A percentile compares a stretch with the other conserved stretches of the same genome.
These are phyloP conservation scores for Rhizophlyctis rosea DNA, from an alignment of 192 early-diverging fungal species.

Conservation along the genomic window DNA sequence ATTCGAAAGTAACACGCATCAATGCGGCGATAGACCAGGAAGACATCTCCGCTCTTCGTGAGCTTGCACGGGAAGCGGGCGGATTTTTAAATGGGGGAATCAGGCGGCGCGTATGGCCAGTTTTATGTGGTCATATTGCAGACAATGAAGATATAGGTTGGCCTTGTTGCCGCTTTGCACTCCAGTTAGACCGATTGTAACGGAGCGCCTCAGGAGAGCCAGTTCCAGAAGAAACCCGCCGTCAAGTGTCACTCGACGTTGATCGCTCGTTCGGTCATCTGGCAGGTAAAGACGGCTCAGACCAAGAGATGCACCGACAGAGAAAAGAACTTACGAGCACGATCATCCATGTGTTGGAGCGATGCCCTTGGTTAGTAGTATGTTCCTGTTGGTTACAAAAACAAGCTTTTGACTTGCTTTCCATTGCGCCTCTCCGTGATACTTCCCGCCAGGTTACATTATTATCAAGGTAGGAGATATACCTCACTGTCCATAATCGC, in stretches of 20 bases:
- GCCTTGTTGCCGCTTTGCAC: background rate
- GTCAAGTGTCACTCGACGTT: constrained; percentile 32
- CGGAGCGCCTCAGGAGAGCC: background rate
- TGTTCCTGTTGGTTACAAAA: too few relatives aligned
- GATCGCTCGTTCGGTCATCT: constrained; percentile 30
- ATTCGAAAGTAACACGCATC: constrained; percentile 13
- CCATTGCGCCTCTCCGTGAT: too few relatives aligned
- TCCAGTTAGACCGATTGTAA: background rate
- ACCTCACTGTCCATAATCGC: too few relatives aligned
- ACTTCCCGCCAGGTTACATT: too few relatives aligned
- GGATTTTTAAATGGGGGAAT: constrained; percentile 22
- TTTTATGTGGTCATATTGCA: too few relatives aligned
- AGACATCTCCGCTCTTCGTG: constrained; percentile 18
- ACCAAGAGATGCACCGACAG: background rate
- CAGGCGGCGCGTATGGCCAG: constrained; percentile 22
- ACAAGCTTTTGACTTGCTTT: too few relatives aligned
- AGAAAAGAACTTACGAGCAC: constrained; percentile 10
- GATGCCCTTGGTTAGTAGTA: constrained; percentile 22
- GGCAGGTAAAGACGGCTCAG: background rate
- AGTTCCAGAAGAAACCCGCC: background rate
- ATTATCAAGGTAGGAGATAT: constrained; percentile 62
- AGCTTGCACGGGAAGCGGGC: constrained; percentile 15
- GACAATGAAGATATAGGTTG: background rate
- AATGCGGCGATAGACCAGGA: constrained; percentile 12
- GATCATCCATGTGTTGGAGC: constrained; percentile 7